Evolutionary conservation across 139 green algal species (phyloP).

Genomic region (Mesotaenium endlicherianum): DNA sequence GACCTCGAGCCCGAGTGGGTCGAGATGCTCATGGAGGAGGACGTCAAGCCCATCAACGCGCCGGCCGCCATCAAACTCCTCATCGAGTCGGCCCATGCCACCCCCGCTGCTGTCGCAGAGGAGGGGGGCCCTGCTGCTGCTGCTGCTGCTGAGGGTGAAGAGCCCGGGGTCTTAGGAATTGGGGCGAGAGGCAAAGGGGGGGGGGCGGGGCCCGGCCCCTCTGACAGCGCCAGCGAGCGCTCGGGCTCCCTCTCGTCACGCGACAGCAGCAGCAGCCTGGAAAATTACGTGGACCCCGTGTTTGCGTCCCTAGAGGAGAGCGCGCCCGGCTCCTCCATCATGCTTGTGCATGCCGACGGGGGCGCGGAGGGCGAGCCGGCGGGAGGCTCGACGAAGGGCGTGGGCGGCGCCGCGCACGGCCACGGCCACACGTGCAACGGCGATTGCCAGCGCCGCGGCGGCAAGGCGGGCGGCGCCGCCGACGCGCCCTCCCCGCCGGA

Average conservation of each 20-base stretch:
- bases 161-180: too few species aligned
- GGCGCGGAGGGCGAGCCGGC: neutral
- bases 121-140: neutral
- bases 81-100: neutral
- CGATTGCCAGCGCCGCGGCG: neutral
- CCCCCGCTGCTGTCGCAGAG: neutral
- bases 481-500: neutral
- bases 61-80: neutral
- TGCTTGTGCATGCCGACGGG: too few species aligned
- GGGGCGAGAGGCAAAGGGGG: too few species aligned
- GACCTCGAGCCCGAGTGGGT: conserved; percentile 4
- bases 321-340: too few species aligned
- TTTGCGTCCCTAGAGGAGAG: too few species aligned
- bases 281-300: neutral
- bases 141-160: too few species aligned
- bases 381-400: neutral
- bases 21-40: neutral
- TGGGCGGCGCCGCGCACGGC: neutral
- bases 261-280: conserved; percentile 5
- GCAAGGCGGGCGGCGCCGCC: neutral
- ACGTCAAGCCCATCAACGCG: neutral
- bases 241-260: neutral
- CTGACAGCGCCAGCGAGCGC: neutral
- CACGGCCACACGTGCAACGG: conserved; percentile 11
- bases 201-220: too few species aligned